phyloP scores from a whole-genome alignment of 169 alveolate species.

The Cryptosporidium ryanae region DNA sequence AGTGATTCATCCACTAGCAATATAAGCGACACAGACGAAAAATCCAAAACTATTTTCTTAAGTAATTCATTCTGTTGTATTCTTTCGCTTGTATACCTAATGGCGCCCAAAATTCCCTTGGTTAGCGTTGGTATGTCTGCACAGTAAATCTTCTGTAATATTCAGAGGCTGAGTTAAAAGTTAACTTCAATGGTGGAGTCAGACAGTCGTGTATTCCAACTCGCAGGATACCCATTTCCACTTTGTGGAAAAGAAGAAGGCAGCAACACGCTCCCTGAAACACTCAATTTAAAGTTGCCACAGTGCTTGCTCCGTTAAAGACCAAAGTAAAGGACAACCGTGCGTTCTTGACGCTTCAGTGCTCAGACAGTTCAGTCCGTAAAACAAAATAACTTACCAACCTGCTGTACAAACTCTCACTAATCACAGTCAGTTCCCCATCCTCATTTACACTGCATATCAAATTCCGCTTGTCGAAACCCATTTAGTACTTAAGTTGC shows the following conservation, averaged over 20 bases:
- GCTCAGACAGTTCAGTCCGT: too few relatives aligned
- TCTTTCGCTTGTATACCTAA: conserved; percentile 7
- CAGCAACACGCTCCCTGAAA: too few relatives aligned
- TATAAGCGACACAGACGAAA: conserved; percentile 19
- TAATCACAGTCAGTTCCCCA: conserved; percentile 20
- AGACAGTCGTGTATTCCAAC: too few relatives aligned
- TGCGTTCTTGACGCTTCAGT: too few relatives aligned
- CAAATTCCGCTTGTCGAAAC: background rate
- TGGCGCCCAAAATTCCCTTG: conserved; percentile 71
- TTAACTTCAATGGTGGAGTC: background rate
- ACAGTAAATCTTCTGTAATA: conserved; percentile 17
- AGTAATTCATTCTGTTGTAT: conserved; percentile 21
- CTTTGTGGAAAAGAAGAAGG: too few relatives aligned
- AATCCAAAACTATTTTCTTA: conserved; percentile 24
- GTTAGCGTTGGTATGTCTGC: conserved; percentile 55
- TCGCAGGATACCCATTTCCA: too few relatives aligned
- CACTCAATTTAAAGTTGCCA: too few relatives aligned
- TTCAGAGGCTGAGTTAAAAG: background rate
- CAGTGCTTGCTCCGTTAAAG: too few relatives aligned
- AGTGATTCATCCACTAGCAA: conserved; percentile 18
- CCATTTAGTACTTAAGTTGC: background rate
- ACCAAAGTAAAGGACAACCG: too few relatives aligned
- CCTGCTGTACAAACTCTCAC: conserved; percentile 23
- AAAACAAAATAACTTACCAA: conserved; percentile 41
- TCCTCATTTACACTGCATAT: conserved; percentile 45